Conservation (phyloP, 2,329 filamentous ascomycete species). For the Aureobasidium sp. region DNA sequence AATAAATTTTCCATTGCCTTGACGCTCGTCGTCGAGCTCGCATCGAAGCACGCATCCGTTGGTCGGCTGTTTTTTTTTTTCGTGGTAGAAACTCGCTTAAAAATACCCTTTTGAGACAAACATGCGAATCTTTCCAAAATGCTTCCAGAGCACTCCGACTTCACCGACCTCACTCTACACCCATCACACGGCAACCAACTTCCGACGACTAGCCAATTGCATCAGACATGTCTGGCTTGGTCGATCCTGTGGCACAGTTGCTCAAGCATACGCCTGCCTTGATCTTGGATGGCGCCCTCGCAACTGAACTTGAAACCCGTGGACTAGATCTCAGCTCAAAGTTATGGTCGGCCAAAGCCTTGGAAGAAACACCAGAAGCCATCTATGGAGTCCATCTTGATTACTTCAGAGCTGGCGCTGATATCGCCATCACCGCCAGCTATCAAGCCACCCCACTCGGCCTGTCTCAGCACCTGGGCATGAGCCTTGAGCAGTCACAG, state of each 20-base stretch:
- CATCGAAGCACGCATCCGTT: background rate
- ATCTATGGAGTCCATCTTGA: slow-evolving; percentile 39
- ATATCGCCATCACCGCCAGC: slow-evolving; percentile 41
- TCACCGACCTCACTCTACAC: background rate
- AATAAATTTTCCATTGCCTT: background rate
- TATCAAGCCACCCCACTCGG: slow-evolving; percentile 42
- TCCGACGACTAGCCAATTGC: background rate
- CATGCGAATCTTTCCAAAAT: slow-evolving; percentile 12
- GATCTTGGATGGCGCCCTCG: slow-evolving; percentile 42
- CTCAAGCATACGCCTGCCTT: slow-evolving; percentile 22
- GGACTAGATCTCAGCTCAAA: slow-evolving; percentile 37
- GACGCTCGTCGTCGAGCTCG: background rate
- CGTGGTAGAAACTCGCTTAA: background rate
- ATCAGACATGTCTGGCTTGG: background rate
- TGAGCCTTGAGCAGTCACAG: slow-evolving; percentile 30
- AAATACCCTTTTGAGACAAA: background rate
- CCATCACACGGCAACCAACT: background rate
- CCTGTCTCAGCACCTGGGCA: slow-evolving; percentile 31
- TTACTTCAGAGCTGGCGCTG: slow-evolving; percentile 40
- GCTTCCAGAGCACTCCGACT: background rate
- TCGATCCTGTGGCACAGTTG: slow-evolving; percentile 11
- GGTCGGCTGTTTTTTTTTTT: background rate
- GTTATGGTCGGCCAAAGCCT: slow-evolving; percentile 41
- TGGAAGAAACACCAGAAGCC: slow-evolving; percentile 33
- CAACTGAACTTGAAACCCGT: slow-evolving; percentile 41